phyloP scores from a whole-genome alignment of 176 grass and related monocot species.

The Lolium multiflorum region DNA sequence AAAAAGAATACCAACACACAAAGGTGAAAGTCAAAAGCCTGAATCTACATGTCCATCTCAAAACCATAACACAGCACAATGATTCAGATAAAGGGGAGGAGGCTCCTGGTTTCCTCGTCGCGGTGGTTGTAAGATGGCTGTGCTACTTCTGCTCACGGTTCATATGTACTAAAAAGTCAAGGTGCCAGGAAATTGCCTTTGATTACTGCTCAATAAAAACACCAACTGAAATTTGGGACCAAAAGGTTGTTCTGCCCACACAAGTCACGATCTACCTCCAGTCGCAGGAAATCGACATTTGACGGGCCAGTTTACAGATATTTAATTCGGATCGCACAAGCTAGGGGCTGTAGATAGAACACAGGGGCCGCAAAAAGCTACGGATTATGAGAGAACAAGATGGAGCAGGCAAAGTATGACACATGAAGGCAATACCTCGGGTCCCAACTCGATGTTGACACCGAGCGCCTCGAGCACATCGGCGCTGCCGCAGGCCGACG shows the following conservation, averaged over 20 bases:
- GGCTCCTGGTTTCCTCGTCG: not conserved
- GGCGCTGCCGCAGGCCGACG: constrained; percentile 95
- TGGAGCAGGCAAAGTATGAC: too few relatives aligned
- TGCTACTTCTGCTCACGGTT: not conserved
- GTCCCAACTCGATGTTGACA: constrained; percentile 83
- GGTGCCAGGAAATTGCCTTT: not conserved
- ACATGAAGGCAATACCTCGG: constrained; percentile 60
- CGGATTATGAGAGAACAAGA: too few relatives aligned
- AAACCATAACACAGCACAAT: not conserved
- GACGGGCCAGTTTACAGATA: not conserved
- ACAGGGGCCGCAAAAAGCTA: not conserved
- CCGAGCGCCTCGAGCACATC: constrained; percentile 89
- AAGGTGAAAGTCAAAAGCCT: not conserved
- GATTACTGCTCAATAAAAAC: not conserved
- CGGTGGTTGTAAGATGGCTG: not conserved
- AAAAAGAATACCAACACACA: not conserved
- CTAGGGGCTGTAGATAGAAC: not conserved
- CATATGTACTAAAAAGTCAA: constrained; percentile 30
- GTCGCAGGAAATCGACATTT: not conserved
- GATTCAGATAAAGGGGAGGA: constrained; percentile 21
- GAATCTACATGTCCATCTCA: not conserved
- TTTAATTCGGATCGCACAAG: not conserved
- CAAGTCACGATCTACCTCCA: not conserved
- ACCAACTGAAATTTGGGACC: not conserved
- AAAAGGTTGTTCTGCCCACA: not conserved